Evolutionary conservation across 2,329 filamentous ascomycete species (phyloP).

Genomic region (Ustilaginoidea virens): DNA sequence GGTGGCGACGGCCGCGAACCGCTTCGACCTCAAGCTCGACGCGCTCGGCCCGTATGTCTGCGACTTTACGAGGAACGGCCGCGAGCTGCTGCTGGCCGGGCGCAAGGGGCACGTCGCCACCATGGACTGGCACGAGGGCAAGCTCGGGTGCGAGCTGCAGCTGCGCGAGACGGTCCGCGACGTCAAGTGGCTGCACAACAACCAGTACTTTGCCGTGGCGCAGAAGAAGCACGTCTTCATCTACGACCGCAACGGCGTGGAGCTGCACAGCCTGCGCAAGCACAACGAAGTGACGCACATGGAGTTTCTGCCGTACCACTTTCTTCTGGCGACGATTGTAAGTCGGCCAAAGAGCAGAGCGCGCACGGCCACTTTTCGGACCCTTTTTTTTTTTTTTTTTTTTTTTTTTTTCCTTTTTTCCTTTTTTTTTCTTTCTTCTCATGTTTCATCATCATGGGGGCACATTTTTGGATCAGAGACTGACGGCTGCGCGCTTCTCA

Average conservation of each 20-base stretch:
- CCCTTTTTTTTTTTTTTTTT: no score
- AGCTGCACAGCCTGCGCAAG: conserved; percentile 80
- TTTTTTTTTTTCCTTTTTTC: no score
- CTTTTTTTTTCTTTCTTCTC: not conserved
- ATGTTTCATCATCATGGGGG: no score
- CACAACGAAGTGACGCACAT: conserved; percentile 85
- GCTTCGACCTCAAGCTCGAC: conserved; percentile 76
- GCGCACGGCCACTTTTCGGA: no score
- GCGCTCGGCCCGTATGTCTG: conserved; percentile 73
- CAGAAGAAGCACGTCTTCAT: conserved; percentile 97
- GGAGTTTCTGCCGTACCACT: conserved; percentile 94
- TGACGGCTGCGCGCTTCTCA: no score
- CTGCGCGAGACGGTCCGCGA: conserved; percentile 82
- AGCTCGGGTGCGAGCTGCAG: conserved; percentile 81
- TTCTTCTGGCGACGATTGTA: conserved; percentile 73
- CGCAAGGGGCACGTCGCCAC: conserved; percentile 90
- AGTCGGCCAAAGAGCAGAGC: no score
- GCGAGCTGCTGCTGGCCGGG: conserved; percentile 71
- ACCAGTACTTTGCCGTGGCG: conserved; percentile 85
- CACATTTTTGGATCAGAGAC: no score
- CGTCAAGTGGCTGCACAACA: conserved; percentile 85
- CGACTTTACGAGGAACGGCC: conserved; percentile 82
- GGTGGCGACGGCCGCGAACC: conserved; percentile 77
- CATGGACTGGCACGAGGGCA: conserved; percentile 91
- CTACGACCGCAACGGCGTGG: conserved; percentile 80